Percentiles rank a stretch among this genome's conserved stretches.
Evolutionary conservation across 257 asterid species (phyloP).

Genomic region (Echites panduratus): DNA sequence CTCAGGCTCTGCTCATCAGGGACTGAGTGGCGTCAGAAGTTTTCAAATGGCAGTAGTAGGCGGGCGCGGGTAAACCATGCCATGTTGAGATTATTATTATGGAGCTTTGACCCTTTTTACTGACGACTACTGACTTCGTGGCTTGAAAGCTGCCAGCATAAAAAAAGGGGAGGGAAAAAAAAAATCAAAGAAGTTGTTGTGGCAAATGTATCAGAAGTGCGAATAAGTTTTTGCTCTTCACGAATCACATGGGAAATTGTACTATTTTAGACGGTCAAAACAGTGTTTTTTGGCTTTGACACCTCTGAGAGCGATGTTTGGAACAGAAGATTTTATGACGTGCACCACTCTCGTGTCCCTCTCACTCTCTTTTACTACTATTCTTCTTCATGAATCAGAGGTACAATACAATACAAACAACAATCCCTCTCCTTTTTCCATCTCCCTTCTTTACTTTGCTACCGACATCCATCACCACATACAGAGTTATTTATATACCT

Average conservation of each 20-base stretch:
- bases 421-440: neutral
- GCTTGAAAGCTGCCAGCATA: constrained; percentile 12
- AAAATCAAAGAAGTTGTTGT: neutral
- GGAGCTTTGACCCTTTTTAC: neutral
- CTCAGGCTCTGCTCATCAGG: neutral
- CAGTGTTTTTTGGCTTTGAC: constrained; percentile 5
- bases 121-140: neutral
- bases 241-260: constrained; percentile 32
- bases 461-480: neutral
- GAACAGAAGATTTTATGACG: constrained; percentile 20
- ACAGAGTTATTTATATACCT: neutral
- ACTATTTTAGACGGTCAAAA: constrained; percentile 11
- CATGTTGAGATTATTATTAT: neutral
- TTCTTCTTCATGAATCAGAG: neutral
- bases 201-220: neutral
- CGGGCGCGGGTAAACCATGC: constrained; percentile 3
- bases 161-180: neutral
- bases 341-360: constrained; percentile 9
- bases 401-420: no score
- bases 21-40: constrained; percentile 28
- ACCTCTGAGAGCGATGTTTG: constrained; percentile 6
- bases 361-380: neutral
- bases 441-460: neutral
- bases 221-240: constrained; percentile 10
- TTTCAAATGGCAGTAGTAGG: constrained; percentile 19